Evolutionary conservation across 2,329 filamentous ascomycete genomes (phyloP).

Genomic region (Alternaria angustiovoidea): DNA sequence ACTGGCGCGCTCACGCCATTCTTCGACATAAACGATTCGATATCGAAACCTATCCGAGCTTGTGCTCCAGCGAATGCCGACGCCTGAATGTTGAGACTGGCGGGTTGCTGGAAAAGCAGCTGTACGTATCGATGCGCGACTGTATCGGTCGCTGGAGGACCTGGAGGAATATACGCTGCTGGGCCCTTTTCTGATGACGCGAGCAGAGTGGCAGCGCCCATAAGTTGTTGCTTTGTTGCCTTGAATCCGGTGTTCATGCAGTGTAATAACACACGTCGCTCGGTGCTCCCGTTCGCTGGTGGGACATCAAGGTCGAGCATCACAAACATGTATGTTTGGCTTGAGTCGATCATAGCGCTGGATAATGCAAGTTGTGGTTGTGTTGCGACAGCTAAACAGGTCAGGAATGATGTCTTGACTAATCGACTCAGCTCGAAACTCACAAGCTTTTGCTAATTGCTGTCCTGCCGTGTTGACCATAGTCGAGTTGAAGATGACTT

Average conservation of each 20-base stretch:
- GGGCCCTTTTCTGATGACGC: slow-evolving; percentile 39
- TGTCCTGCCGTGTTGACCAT: slow-evolving; percentile 40
- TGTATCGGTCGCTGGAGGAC: slow-evolving; percentile 45
- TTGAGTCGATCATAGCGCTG: slow-evolving; percentile 20
- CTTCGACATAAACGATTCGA: slow-evolving; percentile 35
- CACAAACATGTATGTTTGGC: slow-evolving; percentile 44
- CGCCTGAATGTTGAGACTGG: slow-evolving; percentile 30
- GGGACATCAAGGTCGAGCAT: slow-evolving; percentile 50
- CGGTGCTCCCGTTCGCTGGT: slow-evolving; percentile 28
- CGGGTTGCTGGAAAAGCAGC: slow-evolving; percentile 45
- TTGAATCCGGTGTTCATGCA: slow-evolving; percentile 47
- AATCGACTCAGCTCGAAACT: neutral
- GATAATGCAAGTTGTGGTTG: slow-evolving; percentile 42
- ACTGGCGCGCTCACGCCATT: slow-evolving; percentile 37
- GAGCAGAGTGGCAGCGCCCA: slow-evolving; percentile 34
- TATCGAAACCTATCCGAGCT: slow-evolving; percentile 41
- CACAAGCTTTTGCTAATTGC: slow-evolving; percentile 40
- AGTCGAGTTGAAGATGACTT: slow-evolving; percentile 45
- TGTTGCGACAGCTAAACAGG: slow-evolving; percentile 29
- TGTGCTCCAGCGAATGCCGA: slow-evolving; percentile 31
- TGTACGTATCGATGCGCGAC: slow-evolving; percentile 47
- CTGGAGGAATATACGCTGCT: slow-evolving; percentile 42
- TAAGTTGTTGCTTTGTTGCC: slow-evolving; percentile 38
- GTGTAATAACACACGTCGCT: slow-evolving; percentile 44
- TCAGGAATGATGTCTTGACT: slow-evolving; percentile 11